These are phyloP conservation scores for Aspergillus thermomutatus DNA, from an alignment of 2,329 filamentous ascomycete genomes.

Conservation along the genomic window DNA sequence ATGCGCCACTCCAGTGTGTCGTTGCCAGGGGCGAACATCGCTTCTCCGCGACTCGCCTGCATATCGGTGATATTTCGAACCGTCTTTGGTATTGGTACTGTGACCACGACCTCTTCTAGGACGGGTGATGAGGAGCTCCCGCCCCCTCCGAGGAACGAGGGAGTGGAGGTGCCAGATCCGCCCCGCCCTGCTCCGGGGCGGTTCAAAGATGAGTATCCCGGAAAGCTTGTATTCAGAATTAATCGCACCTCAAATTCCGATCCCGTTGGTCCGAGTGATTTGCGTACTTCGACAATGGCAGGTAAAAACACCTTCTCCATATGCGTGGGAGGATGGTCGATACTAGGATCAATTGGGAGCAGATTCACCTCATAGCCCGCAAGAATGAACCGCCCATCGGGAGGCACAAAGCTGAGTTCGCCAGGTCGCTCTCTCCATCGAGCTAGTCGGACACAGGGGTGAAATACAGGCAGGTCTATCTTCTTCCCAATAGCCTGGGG, in stretches of 20 bases:
- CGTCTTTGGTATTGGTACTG: conserved; percentile 71
- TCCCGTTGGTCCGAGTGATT: conserved; percentile 69
- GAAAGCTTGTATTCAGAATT: conserved; percentile 65
- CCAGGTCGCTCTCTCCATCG: conserved; percentile 86
- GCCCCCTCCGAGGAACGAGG: conserved; percentile 50
- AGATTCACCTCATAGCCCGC: conserved; percentile 94
- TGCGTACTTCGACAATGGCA: conserved; percentile 75
- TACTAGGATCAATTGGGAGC: conserved; percentile 64
- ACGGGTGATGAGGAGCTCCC: conserved; percentile 58
- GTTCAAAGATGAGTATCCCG: conserved; percentile 43
- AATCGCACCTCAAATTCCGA: conserved; percentile 87
- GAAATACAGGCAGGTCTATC: conserved; percentile 88
- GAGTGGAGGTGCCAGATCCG: conserved; percentile 47
- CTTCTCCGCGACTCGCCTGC: conserved; percentile 76
- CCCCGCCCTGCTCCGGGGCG: conserved; percentile 36
- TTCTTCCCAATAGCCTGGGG: conserved; percentile 70
- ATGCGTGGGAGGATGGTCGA: conserved; percentile 51
- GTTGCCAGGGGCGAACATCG: conserved; percentile 72
- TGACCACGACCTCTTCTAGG: conserved; percentile 74
- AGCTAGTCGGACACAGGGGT: conserved; percentile 89
- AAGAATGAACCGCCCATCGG: conserved; percentile 88
- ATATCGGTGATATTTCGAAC: conserved; percentile 84
- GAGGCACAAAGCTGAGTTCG: conserved; percentile 91
- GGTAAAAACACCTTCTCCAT: conserved; percentile 72
- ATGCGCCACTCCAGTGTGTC: conserved; percentile 78